Percentiles rank a stretch among this genome's conserved stretches.
Evolutionary conservation across 2,329 filamentous ascomycete species (phyloP).

Genomic region (Venturia oleaginea): DNA sequence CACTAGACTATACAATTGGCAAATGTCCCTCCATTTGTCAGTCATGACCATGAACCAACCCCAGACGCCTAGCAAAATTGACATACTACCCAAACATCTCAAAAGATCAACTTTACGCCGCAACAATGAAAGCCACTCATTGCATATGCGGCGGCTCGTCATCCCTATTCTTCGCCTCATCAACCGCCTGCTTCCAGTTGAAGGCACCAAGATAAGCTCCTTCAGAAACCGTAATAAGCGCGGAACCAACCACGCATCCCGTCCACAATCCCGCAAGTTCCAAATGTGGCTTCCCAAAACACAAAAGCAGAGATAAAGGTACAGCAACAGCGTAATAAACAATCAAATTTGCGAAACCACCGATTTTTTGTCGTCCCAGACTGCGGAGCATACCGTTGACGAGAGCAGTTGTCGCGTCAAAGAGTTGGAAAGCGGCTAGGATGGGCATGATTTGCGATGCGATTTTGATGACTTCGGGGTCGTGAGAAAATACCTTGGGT

Average conservation of each 20-base stretch:
- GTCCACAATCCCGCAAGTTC: constrained; percentile 30
- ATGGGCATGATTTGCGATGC: constrained; percentile 27
- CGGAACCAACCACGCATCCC: constrained; percentile 26
- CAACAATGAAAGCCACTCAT: neutral
- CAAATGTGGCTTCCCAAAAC: constrained; percentile 26
- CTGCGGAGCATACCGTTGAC: constrained; percentile 30
- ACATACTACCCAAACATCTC: neutral
- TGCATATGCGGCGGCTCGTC: constrained; percentile 14
- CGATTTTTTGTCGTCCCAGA: constrained; percentile 30
- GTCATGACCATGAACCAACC: neutral
- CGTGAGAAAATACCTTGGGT: constrained; percentile 26
- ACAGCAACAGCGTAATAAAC: constrained; percentile 32
- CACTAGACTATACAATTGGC: neutral
- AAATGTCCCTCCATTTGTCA: neutral
- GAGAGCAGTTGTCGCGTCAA: constrained; percentile 28
- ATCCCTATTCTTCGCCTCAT: constrained; percentile 24
- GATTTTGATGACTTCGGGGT: constrained; percentile 27
- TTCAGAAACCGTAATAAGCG: constrained; percentile 27
- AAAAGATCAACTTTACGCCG: neutral
- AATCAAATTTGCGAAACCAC: constrained; percentile 29
- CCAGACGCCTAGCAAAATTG: neutral
- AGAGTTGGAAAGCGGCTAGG: constrained; percentile 30
- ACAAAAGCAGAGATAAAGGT: constrained; percentile 28
- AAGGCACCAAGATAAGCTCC: constrained; percentile 24
- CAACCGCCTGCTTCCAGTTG: constrained; percentile 25